Evolutionary conservation across 1,139 yeast species (phyloP).

Genomic region (Saccharomyces pastorianus): DNA sequence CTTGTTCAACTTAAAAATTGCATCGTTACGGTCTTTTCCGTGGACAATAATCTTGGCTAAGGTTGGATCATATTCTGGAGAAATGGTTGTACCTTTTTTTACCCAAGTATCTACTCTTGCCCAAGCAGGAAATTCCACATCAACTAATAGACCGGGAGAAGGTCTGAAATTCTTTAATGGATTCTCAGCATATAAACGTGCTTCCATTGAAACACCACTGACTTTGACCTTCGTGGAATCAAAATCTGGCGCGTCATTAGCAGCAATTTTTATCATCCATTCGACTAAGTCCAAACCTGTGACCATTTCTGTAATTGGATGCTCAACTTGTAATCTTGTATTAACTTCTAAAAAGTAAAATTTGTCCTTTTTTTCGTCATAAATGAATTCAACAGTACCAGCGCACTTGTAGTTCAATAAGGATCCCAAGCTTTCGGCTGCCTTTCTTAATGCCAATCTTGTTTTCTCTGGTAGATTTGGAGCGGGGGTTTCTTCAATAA

Average conservation of each 20-base stretch:
- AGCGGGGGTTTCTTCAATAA: constrained; percentile 96
- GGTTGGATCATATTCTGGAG: constrained; percentile 95
- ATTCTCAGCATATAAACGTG: constrained; percentile 91
- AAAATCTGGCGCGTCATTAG: constrained; percentile 78
- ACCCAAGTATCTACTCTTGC: constrained; percentile 96
- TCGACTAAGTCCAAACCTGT: constrained; percentile 92
- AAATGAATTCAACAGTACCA: constrained; percentile 94
- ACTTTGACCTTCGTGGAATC: constrained; percentile 44
- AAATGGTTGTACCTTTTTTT: constrained; percentile 75
- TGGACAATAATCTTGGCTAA: constrained; percentile 93
- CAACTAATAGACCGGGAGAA: constrained; percentile 88
- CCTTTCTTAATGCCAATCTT: constrained; percentile 63
- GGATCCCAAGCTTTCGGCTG: constrained; percentile 76
- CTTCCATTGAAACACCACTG: constrained; percentile 92
- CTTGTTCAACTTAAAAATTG: constrained; percentile 61
- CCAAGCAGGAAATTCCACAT: constrained; percentile 76
- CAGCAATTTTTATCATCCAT: constrained; percentile 92
- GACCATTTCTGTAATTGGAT: constrained; percentile 91
- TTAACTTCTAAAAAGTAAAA: constrained; percentile 93
- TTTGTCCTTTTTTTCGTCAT: constrained; percentile 75
- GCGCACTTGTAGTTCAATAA: constrained; percentile 88
- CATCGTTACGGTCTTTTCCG: constrained; percentile 81
- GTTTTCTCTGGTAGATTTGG: constrained; percentile 82
- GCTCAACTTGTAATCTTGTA: constrained; percentile 95
- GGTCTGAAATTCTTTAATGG: constrained; percentile 94